Evolutionary conservation across 2,329 filamentous ascomycete genomes (phyloP), one percentile per base, ranked within the genome.

Genomic region (Scopulariopsis brevicaulis): DNA sequence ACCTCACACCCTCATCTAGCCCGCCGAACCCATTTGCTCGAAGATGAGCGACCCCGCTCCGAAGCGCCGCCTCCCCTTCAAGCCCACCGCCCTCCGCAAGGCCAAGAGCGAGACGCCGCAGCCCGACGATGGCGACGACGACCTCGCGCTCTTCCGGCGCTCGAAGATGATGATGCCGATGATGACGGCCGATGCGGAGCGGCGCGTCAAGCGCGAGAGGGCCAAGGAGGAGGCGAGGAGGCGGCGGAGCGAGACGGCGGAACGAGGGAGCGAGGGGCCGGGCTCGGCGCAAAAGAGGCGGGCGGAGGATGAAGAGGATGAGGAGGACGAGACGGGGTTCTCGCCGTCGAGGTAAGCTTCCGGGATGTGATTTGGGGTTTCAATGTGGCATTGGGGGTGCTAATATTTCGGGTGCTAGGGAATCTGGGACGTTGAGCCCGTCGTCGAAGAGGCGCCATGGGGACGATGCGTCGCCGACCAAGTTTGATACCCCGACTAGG

Each of bases 101-200:
- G 65, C 65, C 51, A 64, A 67, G 1, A 62, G 61, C 25, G 65
- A 70, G 1, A 62, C 20, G 59, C 56, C 53, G 55, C 43, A 24
- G 5, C 58, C 53, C 56, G 58, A 63, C 28, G 60, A 63, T 50
- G 43, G 55, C 10, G 56, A 55, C 0, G 62, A 64, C 12, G 65
- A 67, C 2, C 69, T 83, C 12, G 70, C 69, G 1, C 68, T 83
- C 6, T 83, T 83, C 61, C 72, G 74, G 50, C 76, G 77, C 5
- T 71, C 76, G 14, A 76, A 75, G 60, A 71, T 76, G 59, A 79
- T 80, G 65, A 78, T 77, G 55, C 71, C 74, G 6, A 69, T 72
- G 40, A 65, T 76, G 35, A 65, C 71, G 57, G 72, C 74, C n/a
- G 73, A 77, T 35, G 69, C 67, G 43, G 67, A 73, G 62, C 60